Conservation (phyloP, 805 yeast species). For the Kodamaea laetipori region DNA sequence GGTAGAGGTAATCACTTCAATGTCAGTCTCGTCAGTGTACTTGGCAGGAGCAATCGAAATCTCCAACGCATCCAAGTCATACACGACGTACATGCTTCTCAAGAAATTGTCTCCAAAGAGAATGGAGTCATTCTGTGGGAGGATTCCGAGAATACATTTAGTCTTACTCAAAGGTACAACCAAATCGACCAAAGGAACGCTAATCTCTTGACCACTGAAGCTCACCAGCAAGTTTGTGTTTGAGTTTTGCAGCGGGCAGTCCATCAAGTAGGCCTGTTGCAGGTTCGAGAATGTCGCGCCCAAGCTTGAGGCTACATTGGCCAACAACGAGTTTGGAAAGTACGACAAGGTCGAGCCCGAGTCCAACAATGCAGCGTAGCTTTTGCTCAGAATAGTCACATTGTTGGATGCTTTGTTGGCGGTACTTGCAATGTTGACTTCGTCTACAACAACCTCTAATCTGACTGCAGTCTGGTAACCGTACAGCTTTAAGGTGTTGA, state of each 20-base stretch:
- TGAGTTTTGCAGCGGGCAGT: slow-evolving; percentile 36
- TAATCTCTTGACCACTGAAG: slow-evolving; percentile 60
- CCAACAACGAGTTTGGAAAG: slow-evolving; percentile 41
- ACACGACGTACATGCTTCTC: slow-evolving; percentile 64
- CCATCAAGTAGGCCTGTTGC: slow-evolving; percentile 48
- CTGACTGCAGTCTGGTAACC: slow-evolving; percentile 45
- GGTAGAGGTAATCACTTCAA: slow-evolving; percentile 46
- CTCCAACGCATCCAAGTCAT: slow-evolving; percentile 58
- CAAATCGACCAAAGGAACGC: slow-evolving; percentile 47
- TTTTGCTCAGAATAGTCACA: slow-evolving; percentile 20
- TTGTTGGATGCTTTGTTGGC: slow-evolving; percentile 14
- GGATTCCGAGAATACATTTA: slow-evolving; percentile 23
- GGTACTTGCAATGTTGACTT: slow-evolving; percentile 24
- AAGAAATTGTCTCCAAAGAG: slow-evolving; percentile 69
- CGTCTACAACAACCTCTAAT: slow-evolving; percentile 51
- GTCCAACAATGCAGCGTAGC: slow-evolving; percentile 32
- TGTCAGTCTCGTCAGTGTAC: slow-evolving; percentile 36
- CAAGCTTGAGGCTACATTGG: slow-evolving; percentile 36
- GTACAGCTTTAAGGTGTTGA: slow-evolving; percentile 39
- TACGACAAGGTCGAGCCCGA: slow-evolving; percentile 43
- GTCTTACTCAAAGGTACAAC: slow-evolving; percentile 18
- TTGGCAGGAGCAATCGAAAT: slow-evolving; percentile 48
- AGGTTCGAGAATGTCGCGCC: slow-evolving; percentile 44
- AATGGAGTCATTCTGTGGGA: slow-evolving; percentile 21
- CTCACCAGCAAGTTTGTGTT: slow-evolving; percentile 42